A percentile compares a stretch with the other conserved stretches of the same genome.
phyloP scores from a whole-genome alignment of 1,284 basidiomycete species.

The Vanrija humicola region DNA sequence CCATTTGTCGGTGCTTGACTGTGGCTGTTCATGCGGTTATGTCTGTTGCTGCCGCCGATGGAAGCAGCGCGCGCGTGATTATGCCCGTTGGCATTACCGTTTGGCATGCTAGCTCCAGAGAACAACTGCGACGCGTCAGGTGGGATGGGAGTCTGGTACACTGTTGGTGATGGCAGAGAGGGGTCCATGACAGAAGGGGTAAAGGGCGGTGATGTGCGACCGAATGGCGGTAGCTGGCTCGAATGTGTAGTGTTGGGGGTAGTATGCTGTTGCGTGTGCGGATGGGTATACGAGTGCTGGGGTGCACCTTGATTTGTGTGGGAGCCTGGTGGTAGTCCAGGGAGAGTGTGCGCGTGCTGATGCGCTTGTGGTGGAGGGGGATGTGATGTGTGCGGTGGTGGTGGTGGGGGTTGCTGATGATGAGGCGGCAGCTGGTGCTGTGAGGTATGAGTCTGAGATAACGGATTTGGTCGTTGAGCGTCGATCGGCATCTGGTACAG shows the following conservation, averaged over 20 bases:
- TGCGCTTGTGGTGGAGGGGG: slow-evolving; percentile 1
- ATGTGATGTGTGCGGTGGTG: slow-evolving; percentile 1
- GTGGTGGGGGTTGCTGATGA: not conserved
- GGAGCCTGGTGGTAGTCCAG: not conserved
- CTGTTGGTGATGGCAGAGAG: slow-evolving; percentile 6
- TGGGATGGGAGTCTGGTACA: slow-evolving; percentile 7
- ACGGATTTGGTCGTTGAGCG: not conserved
- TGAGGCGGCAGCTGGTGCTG: no score
- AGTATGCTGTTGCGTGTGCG: not conserved
- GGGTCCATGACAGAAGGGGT: slow-evolving; percentile 10
- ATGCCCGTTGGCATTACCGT: slow-evolving; percentile 10
- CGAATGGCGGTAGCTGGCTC: no score
- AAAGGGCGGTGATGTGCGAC: slow-evolving; percentile 9
- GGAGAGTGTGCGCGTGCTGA: not conserved
- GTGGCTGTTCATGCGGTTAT: no score
- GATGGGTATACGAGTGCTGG: not conserved
- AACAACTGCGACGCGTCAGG: slow-evolving; percentile 2
- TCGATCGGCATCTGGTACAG: not conserved
- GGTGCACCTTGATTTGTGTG: slow-evolving; percentile 2
- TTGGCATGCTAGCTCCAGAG: not conserved
- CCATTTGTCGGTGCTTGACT: no score
- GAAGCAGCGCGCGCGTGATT: no score
- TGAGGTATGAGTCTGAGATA: not conserved
- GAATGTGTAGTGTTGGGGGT: not conserved
- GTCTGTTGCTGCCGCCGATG: no score